Percentiles rank a stretch among this genome's conserved stretches.
Evolutionary conservation across 2,329 filamentous ascomycete genomes (phyloP).

Genomic region (Fusarium gaditjirri): DNA sequence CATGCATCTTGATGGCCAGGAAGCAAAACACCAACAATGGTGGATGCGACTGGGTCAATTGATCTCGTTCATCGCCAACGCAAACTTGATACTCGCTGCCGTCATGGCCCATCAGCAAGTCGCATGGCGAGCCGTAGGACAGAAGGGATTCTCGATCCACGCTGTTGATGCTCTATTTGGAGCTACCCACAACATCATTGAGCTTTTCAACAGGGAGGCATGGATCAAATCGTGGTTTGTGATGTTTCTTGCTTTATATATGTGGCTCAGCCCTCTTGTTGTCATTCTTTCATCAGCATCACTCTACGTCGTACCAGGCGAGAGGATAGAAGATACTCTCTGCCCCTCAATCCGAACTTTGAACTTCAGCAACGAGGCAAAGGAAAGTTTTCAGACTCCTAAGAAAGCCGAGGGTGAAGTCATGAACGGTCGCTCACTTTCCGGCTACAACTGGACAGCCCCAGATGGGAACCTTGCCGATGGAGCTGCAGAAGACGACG

Average conservation of each 20-base stretch:
- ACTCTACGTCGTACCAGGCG: constrained; percentile 8
- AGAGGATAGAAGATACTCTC: neutral
- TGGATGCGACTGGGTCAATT: constrained; percentile 23
- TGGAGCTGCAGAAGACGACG: neutral
- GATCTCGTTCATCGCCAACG: constrained; percentile 22
- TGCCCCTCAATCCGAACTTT: constrained; percentile 35
- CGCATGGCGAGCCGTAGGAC: constrained; percentile 23
- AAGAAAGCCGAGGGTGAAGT: constrained; percentile 6
- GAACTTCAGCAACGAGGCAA: constrained; percentile 37
- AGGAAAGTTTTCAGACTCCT: neutral
- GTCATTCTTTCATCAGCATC: constrained; percentile 38
- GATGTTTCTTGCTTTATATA: constrained; percentile 37
- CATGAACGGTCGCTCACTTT: constrained; percentile 26
- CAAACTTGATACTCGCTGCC: constrained; percentile 17
- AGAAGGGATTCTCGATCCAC: constrained; percentile 12
- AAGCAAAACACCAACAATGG: constrained; percentile 30
- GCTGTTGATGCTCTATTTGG: constrained; percentile 37
- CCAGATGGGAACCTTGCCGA: constrained; percentile 5
- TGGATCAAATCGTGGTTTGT: constrained; percentile 37
- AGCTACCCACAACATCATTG: constrained; percentile 12
- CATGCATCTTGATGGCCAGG: neutral
- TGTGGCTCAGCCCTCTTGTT: constrained; percentile 35
- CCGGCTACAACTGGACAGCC: constrained; percentile 27
- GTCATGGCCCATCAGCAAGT: constrained; percentile 30
- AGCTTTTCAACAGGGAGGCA: constrained; percentile 34